Percentiles rank a stretch among this genome's conserved stretches.
phyloP scores from a whole-genome alignment of 257 asterid species.

The Solanum microdontum region DNA sequence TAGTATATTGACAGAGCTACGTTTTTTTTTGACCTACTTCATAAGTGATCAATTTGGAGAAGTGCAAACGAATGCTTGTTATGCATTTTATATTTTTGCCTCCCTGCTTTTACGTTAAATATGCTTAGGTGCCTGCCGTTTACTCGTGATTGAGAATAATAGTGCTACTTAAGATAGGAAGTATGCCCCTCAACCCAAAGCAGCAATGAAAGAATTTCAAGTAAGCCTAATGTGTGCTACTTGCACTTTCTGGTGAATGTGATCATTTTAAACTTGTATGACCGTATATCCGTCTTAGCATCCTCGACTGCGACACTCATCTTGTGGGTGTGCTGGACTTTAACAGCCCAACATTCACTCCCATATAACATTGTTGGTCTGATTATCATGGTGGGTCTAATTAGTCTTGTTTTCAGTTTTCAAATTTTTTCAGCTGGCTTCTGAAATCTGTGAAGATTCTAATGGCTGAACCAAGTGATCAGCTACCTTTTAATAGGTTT shows the following conservation, averaged over 20 bases:
- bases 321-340: background rate
- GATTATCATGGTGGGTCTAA: constrained; percentile 11
- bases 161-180: background rate
- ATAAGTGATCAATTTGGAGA: background rate
- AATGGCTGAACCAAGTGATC: constrained; percentile 94
- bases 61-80: background rate
- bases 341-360: background rate
- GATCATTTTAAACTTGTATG: background rate
- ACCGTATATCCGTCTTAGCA: background rate
- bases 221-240: background rate
- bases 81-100: background rate
- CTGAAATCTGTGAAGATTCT: constrained; percentile 77
- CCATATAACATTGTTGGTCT: background rate
- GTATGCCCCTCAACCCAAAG: background rate
- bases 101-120: background rate
- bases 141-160: background rate
- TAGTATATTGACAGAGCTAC: background rate
- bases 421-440: constrained; percentile 98
- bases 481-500: constrained; percentile 91
- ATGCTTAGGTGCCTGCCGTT: background rate
- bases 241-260: background rate
- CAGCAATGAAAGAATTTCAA: background rate
- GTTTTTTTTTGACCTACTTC: background rate
- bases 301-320: background rate
- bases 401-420: constrained; percentile 47